phyloP scores from a whole-genome alignment of 441 rosid genomes.

The Syzygium syzygioides region DNA sequence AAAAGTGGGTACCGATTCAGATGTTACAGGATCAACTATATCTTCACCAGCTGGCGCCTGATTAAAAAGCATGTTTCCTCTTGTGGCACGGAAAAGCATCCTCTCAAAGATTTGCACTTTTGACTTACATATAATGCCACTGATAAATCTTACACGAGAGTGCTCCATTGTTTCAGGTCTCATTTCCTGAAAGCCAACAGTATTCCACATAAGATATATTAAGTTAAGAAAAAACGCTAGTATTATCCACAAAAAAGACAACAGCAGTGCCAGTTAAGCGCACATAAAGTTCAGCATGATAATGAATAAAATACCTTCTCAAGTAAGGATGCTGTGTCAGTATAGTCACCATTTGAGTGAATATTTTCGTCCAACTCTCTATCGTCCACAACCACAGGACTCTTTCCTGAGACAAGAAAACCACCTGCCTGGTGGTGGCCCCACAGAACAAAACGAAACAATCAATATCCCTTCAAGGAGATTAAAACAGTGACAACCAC shows the following conservation, averaged over 20 bases:
- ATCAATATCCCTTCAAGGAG: neutral
- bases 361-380: slow-evolving; percentile 77
- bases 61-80: slow-evolving; percentile 98
- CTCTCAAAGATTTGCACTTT: slow-evolving; percentile 84
- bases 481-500: neutral
- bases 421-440: slow-evolving; percentile 58
- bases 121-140: slow-evolving; percentile 81
- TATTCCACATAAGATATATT: neutral
- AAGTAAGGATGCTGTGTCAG: slow-evolving; percentile 62
- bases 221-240: neutral
- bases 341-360: slow-evolving; percentile 39
- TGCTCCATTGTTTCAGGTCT: slow-evolving; percentile 52
- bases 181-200: slow-evolving; percentile 43
- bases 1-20: slow-evolving; percentile 64
- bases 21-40: slow-evolving; percentile 78
- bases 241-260: neutral
- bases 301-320: slow-evolving; percentile 56
- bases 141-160: slow-evolving; percentile 85
- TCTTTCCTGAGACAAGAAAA: slow-evolving; percentile 76
- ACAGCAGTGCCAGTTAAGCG: neutral
- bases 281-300: neutral
- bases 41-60: slow-evolving; percentile 87
- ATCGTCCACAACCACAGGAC: slow-evolving; percentile 58
- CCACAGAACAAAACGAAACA: neutral
- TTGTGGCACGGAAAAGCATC: slow-evolving; percentile 94